Base-by-base conservation (phyloP, 192 early-diverging fungal species). In the Polychytrium aggregatum region DNA sequence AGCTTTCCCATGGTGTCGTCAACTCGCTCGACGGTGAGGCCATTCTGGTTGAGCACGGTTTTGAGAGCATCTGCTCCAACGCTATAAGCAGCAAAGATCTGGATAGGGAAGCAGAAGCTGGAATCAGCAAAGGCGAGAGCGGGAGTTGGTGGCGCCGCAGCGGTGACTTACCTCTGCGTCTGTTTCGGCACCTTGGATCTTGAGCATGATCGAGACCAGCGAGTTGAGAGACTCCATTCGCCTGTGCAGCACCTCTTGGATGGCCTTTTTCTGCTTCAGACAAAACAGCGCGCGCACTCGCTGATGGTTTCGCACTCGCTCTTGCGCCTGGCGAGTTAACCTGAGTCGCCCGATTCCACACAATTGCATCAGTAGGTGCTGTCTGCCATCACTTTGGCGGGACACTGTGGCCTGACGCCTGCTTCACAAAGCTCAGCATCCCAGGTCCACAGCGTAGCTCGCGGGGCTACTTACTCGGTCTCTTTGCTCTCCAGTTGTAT, bases 1-100 rank as follows among this genome's bases (percentile, higher is more conserved):
- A 85, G 40, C 16, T 57, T 69, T 38, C 78, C 76, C 72, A 82
- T 79, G 17, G 74, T 70, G 17, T 56, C 49, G n/a, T 80, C 74
- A 6, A 85, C 73, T 0, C 52, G 48, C 17, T 79, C 67, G 17
- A 50, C 39, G 9, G 60, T 71, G 0, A 85, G 51, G 6, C 67
- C 58, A 21, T 60, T 57, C 18, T 41, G 49, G 0, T 47, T 53
- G 43, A 85, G 53, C 9, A 83, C 53, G 18, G 54, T 44, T 25
- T 70, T 57, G 9, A 85, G 47, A 22, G 83, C 55, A 45, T 64
- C 55, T 7, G 81, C 67, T 0, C 83, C 83, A 9, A 77, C 44
- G 31, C 68, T 56, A 54, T 78, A 85, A 0, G 77, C 77, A 7
- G 71, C 57, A 1, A 85, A 44, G 14, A 84, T 60, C 72, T 79